Base-by-base conservation (phyloP, 2,329 filamentous ascomycete species). In the Cladobotryum mycophilum region DNA sequence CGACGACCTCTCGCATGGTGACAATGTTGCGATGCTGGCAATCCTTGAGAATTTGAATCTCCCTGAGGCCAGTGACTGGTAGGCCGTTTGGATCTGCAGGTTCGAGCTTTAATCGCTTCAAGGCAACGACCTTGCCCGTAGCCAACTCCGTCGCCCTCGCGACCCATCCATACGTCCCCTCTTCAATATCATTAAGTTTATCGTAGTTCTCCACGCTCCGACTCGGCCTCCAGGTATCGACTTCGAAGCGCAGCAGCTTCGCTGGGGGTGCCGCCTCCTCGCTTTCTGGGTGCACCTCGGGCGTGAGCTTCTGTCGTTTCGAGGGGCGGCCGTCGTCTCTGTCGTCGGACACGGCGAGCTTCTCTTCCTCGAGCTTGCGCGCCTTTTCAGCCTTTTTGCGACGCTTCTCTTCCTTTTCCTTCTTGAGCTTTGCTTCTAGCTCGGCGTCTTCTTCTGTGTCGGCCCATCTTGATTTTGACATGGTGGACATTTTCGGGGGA, bases 111-210 rank as follows among this genome's bases (percentile, higher is more conserved):
- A 97, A 77, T 64, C 90, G 86, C 76, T 99, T 99, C 57, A 99
- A 74, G 13, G 93, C 93, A 17, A 97, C 91, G 6, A 99, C 79
- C 51, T 85, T 80, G 34, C 88, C 87, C 0, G 88, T 92, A 4
- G 75, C 72, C 33, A 79, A 75, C 60, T 95, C 86, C 55, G 78
- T 84, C 12, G 90, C 93, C 52, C 93, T 80, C 49, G 91, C 91
- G 4, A 99, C 93, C 80, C 85, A 92, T 42, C 93, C 93, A 68
- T 99, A 99, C 8, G 90, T 90, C 35, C 93, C 93, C 72, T 99
- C 93, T 69, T 97, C 93, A 61, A 99, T 99, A 65, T 93, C 88
- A 68, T 99, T 99, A 51, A 99, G 76, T 59, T 88, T 87, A 62
- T 96, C 88, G 70, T 91, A 99, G 63, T 89, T 85, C 63, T 92